Percentiles rank a stretch among this genome's conserved stretches.
Conservation (phyloP, 164 flowering plant species). For the Liriodendron chinense region DNA sequence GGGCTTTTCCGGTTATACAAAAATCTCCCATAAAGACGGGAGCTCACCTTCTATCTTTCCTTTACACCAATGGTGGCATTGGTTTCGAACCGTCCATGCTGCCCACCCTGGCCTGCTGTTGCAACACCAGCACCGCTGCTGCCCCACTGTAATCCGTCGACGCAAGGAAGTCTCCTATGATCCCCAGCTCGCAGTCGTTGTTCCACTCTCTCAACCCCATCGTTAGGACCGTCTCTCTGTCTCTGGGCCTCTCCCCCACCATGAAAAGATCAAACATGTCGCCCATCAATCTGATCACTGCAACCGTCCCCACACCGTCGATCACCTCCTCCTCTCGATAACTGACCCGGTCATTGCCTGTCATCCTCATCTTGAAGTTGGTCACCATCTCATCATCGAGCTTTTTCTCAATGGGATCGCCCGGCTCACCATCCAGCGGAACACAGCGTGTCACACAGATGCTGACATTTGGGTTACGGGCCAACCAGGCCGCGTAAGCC, state of each 20-base stretch:
- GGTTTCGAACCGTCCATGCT: too few relatives aligned
- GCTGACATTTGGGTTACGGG: conserved; percentile 16
- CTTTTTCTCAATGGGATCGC: background rate
- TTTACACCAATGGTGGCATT: too few relatives aligned
- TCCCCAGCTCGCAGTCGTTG: conserved; percentile 29
- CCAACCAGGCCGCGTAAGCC: conserved; percentile 31
- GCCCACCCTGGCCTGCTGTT: conserved; percentile 17
- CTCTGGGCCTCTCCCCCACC: conserved; percentile 36
- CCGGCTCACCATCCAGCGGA: background rate
- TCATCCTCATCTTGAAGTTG: conserved; percentile 12
- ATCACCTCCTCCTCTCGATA: conserved; percentile 30
- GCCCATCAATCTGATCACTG: conserved; percentile 19
- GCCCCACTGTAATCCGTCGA: conserved; percentile 19
- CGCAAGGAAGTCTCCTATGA: conserved; percentile 33
- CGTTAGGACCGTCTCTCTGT: conserved; percentile 3
- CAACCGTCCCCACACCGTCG: conserved; percentile 21
- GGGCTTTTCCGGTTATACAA: too few relatives aligned
- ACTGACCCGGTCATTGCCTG: conserved; percentile 1
- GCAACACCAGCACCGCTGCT: conserved; percentile 37
- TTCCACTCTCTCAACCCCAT: conserved; percentile 26
- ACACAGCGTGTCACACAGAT: conserved; percentile 24
- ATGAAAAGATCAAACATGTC: conserved; percentile 26
- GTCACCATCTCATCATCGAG: conserved; percentile 25
- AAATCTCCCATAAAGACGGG: too few relatives aligned
- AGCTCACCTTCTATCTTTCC: too few relatives aligned